Base-by-base conservation (phyloP, 1,284 basidiomycete species). In the Amylostereum areolatum region DNA sequence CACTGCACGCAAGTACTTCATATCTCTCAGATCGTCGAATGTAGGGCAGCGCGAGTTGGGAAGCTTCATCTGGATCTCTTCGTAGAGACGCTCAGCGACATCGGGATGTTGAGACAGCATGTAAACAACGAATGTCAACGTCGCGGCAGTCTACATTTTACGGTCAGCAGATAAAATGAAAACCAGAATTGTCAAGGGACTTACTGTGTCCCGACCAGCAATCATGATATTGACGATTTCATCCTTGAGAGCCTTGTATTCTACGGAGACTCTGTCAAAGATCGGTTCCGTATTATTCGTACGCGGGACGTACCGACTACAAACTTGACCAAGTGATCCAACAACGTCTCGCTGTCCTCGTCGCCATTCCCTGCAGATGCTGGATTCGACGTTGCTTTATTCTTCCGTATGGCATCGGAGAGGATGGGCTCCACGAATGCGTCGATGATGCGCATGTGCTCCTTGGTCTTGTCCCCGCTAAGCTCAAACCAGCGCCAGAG, bases 401-500 rank as follows among this genome's bases (percentile, higher is more conserved):
- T 67, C 56, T 70, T 68, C 45, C 58, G 59, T 5, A 81, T 62
- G 0, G 77, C 77, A 27, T 73, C 70, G 34, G 66, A 51, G 5
- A 80, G 53, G 33, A 81, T 73, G 0, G 78, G 79, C 42, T 75
- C 71, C 3, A 80, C 66, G 48, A 72, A 79, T 1, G 66, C 69
- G 47, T 74, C 72, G 25, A 83, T 73, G 4, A 72, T 54, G 51
- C 69, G 65, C 73, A 79, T 77, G 5, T 69, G 66, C 29, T 65
- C 61, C 40, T 62, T 60, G 4, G 72, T 72, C 47, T 66, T 63
- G 53, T 82, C 76, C n/a, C 62, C 53, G 43, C 60, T 70, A 9
- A 80, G 68, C 54, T 83, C 78, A 2, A 58, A 58, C 3, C 81
- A 53, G 7, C 76, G 75, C 79, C 80, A 82, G 3, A 68, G 49